Base-by-base conservation (phyloP, 768 basidiomycete species). In the Rhizopogon vulgaris region DNA sequence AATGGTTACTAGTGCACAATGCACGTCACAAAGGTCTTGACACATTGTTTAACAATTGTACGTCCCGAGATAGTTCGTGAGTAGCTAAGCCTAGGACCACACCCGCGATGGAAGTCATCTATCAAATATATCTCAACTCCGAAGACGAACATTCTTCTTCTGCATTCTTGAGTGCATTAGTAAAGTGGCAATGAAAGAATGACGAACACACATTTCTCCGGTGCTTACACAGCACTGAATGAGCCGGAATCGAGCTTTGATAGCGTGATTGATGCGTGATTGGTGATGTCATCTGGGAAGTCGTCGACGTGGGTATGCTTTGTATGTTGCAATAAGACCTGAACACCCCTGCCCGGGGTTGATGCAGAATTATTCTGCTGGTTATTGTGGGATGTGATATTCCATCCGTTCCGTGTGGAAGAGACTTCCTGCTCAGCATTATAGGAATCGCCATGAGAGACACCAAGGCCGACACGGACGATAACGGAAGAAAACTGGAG, bases 401-500 rank as follows among this genome's bases (percentile, higher is more conserved):
- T 41, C 7, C 34, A 38, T 15, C 25, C 47, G n/a, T 43, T 10
- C 17, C 46, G 58, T 17, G 38, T 42, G 24, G 7, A 15, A 14
- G 39, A 4, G 34, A 37, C 22, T 15, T 7, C n/a, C 43, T 17
- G 3, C 1, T 45, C 40, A 8, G 24, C 25, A 14, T 4, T 18
- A 24, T 27, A 15, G 10, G 27, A 5, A 38, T 53, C 59, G 32
- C 56, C 59, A 32, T 57, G 53, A 27, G 52, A 57, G 36, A 60
- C 34, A 34, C 59, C 58, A 8, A 54, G 24, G 17, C 56, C 56
- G 12, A 62, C 55, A 34, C 60, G 63, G 22, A 62, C 54, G 46
- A 63, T 62, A 12, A 63, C 59, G 22, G 54, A 58, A 36, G 63
- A 62, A 48, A 62, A 63, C 27, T 43, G 48, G 25, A 22, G 43